Conservation (phyloP, 2,329 filamentous ascomycete species). For the Trichoderma sp. region DNA sequence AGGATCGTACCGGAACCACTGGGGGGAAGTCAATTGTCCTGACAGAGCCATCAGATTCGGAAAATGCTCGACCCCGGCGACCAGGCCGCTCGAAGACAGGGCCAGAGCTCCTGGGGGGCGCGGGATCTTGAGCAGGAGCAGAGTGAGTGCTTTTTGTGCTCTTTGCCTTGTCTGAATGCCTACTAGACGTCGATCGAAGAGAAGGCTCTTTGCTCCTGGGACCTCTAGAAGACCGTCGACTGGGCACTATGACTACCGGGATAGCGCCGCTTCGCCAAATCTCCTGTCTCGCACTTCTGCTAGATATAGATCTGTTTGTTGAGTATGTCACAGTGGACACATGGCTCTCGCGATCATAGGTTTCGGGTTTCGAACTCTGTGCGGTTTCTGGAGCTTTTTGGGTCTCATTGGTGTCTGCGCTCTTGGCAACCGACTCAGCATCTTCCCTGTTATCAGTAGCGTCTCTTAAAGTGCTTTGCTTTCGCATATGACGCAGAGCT, state of each 20-base stretch:
- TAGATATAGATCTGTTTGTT: constrained; percentile 56
- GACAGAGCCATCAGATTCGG: constrained; percentile 55
- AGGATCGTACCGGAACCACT: constrained; percentile 58
- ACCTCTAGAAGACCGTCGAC: constrained; percentile 58
- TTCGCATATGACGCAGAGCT: constrained; percentile 65
- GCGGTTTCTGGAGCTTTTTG: constrained; percentile 38
- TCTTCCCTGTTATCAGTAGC: constrained; percentile 37
- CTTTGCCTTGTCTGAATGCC: constrained; percentile 56
- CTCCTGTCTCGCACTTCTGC: constrained; percentile 60
- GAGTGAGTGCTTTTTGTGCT: constrained; percentile 59
- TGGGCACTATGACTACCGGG: constrained; percentile 65
- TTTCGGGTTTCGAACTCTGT: constrained; percentile 37
- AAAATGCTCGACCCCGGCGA: constrained; percentile 49
- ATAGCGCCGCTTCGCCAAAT: constrained; percentile 63
- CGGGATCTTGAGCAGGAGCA: constrained; percentile 47
- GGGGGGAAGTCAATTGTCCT: constrained; percentile 65
- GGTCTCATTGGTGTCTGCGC: constrained; percentile 30
- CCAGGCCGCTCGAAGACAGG: constrained; percentile 50
- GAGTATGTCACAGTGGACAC: constrained; percentile 54
- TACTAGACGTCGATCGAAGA: constrained; percentile 64
- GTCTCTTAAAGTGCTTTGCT: constrained; percentile 56
- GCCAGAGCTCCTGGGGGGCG: constrained; percentile 48
- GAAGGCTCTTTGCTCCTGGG: constrained; percentile 59
- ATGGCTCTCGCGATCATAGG: constrained; percentile 47
- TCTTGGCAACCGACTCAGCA: constrained; percentile 28